Percentiles rank a stretch among this genome's conserved stretches.
Conservation (phyloP, 805 yeast genomes). For the Metschnikowia shivogae region DNA sequence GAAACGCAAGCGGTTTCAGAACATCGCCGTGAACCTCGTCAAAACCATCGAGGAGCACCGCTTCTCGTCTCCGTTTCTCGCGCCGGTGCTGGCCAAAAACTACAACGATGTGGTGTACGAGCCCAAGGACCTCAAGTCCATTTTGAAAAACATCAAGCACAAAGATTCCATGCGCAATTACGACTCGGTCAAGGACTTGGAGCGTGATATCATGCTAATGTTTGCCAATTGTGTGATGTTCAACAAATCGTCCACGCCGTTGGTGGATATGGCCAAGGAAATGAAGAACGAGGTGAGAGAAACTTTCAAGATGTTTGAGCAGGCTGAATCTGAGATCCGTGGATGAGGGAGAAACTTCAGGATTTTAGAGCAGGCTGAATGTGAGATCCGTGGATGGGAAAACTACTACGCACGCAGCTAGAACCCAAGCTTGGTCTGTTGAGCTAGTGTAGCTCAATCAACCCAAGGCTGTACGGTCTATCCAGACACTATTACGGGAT, state of each 20-base stretch:
- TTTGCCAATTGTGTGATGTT: slow-evolving; percentile 84
- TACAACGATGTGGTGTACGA: slow-evolving; percentile 56
- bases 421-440: too few species aligned
- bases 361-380: too few species aligned
- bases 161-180: slow-evolving; percentile 36
- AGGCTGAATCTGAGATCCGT: slow-evolving; percentile 34
- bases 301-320: slow-evolving; percentile 55
- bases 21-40: slow-evolving; percentile 57
- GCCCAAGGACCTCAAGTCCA: slow-evolving; percentile 67
- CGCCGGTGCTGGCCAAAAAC: slow-evolving; percentile 71
- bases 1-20: slow-evolving; percentile 50
- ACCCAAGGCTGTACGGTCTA: too few species aligned
- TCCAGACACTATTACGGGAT: too few species aligned
- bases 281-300: slow-evolving; percentile 67
- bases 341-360: too few species aligned
- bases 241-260: slow-evolving; percentile 61
- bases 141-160: slow-evolving; percentile 50
- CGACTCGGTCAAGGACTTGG: slow-evolving; percentile 57
- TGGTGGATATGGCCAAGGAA: slow-evolving; percentile 57
- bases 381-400: too few species aligned
- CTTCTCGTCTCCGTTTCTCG: slow-evolving; percentile 68
- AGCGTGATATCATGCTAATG: slow-evolving; percentile 69
- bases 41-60: slow-evolving; percentile 65
- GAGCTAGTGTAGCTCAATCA: too few species aligned
- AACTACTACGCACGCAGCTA: too few species aligned